These are phyloP conservation scores for Diaporthe amygdali DNA, from an alignment of 2,329 filamentous ascomycete genomes.

Conservation along the genomic window DNA sequence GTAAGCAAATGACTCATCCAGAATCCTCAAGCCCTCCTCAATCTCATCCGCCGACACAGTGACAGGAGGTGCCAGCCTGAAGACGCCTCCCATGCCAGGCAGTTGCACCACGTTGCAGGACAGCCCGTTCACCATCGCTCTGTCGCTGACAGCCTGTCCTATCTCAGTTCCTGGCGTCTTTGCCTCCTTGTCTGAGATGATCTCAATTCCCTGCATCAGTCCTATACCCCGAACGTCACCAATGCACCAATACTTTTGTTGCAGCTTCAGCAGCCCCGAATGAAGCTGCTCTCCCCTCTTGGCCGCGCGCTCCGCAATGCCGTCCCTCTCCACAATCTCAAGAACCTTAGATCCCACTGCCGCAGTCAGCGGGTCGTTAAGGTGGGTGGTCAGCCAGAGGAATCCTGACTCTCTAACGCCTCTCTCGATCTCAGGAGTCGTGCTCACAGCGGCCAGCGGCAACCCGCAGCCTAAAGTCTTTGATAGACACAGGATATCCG, in stretches of 20 bases:
- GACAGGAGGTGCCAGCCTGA: slow-evolving; percentile 56
- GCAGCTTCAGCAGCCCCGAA: slow-evolving; percentile 46
- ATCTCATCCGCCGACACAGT: slow-evolving; percentile 51
- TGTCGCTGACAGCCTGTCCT: slow-evolving; percentile 47
- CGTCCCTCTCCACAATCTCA: slow-evolving; percentile 56
- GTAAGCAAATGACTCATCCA: slow-evolving; percentile 53
- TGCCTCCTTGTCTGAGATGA: slow-evolving; percentile 48
- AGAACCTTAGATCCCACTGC: slow-evolving; percentile 60
- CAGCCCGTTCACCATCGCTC: slow-evolving; percentile 49
- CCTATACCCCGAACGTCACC: slow-evolving; percentile 58
- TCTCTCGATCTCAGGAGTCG: slow-evolving; percentile 51
- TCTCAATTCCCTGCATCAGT: slow-evolving; percentile 55
- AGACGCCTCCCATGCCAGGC: slow-evolving; percentile 53
- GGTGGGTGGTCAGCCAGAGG: slow-evolving; percentile 57
- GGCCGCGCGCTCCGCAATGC: slow-evolving; percentile 45
- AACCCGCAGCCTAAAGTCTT: slow-evolving; percentile 62
- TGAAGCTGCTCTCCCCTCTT: slow-evolving; percentile 49
- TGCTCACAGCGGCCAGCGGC: slow-evolving; percentile 54
- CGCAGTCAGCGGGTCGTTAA: slow-evolving; percentile 59
- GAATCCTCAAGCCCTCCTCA: slow-evolving; percentile 50
- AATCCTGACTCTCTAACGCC: slow-evolving; percentile 50
- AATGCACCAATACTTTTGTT: slow-evolving; percentile 56
- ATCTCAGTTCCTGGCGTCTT: slow-evolving; percentile 49
- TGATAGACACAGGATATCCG: slow-evolving; percentile 55
- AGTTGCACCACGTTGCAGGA: slow-evolving; percentile 55